phyloP scores from a whole-genome alignment of 192 early-diverging fungal species.

The Podila clonocystis region DNA sequence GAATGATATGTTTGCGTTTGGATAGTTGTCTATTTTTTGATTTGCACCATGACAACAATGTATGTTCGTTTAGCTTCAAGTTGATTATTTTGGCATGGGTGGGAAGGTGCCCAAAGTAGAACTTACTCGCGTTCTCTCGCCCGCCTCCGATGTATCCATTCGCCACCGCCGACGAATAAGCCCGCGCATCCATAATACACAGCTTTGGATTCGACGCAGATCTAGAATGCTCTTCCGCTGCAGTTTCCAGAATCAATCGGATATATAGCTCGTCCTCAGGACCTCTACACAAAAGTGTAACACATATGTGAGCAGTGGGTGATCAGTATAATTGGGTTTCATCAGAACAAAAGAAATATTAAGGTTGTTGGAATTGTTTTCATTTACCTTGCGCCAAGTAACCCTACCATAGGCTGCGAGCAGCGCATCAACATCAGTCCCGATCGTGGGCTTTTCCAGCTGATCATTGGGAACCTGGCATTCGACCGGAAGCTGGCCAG shows the following conservation, averaged over 20 bases:
- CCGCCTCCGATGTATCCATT: conserved; percentile 52
- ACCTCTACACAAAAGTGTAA: conserved; percentile 15
- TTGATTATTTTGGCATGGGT: too few relatives aligned
- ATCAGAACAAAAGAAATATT: neutral
- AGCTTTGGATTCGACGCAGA: conserved; percentile 30
- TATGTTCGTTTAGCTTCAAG: neutral
- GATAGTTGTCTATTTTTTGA: conserved; percentile 44
- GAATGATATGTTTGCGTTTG: conserved; percentile 44
- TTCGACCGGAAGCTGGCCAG: conserved; percentile 43
- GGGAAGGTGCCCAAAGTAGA: neutral
- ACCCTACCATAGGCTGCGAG: conserved; percentile 55
- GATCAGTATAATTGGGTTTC: neutral
- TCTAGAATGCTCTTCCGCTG: conserved; percentile 17
- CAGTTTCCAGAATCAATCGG: conserved; percentile 41
- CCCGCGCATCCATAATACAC: conserved; percentile 55
- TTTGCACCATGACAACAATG: neutral
- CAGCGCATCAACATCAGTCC: conserved; percentile 53
- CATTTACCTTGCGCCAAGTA: conserved; percentile 43
- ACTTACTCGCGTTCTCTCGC: conserved; percentile 51
- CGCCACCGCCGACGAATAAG: conserved; percentile 38
- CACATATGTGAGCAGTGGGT: neutral
- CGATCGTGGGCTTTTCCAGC: conserved; percentile 46
- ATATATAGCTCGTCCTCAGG: conserved; percentile 52
- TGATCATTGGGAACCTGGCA: conserved; percentile 51
- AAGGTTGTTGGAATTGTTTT: too few relatives aligned